phyloP scores from a whole-genome alignment of 805 yeast genomes.

The Wickerhamomyces rabaulensis region DNA sequence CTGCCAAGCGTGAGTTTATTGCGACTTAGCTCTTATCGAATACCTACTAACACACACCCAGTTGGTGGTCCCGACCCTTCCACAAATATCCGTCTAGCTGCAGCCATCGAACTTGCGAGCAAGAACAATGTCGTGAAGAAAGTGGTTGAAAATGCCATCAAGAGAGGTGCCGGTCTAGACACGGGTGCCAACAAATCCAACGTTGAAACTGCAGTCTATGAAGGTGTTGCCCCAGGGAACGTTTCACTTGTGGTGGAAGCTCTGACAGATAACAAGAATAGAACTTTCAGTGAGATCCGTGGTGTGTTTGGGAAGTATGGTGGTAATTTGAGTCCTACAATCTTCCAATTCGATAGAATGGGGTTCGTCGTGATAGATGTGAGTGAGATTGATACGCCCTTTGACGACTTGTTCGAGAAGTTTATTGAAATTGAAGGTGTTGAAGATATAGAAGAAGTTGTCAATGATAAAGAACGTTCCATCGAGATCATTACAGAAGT shows the following conservation, averaged over 20 bases:
- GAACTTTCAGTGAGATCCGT: slow-evolving; percentile 73
- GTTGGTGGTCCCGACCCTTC: slow-evolving; percentile 64
- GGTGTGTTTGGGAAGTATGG: slow-evolving; percentile 68
- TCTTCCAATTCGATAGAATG: slow-evolving; percentile 68
- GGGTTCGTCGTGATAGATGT: slow-evolving; percentile 62
- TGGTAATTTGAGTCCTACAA: slow-evolving; percentile 70
- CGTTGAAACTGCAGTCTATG: slow-evolving; percentile 62
- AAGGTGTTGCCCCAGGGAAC: slow-evolving; percentile 92
- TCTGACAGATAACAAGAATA: slow-evolving; percentile 79
- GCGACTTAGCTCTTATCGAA: background rate
- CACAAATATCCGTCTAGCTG: slow-evolving; percentile 54
- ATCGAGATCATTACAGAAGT: slow-evolving; percentile 60
- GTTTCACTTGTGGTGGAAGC: slow-evolving; percentile 83
- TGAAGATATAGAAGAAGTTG: slow-evolving; percentile 62
- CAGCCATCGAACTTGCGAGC: slow-evolving; percentile 74
- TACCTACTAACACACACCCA: slow-evolving; percentile 3
- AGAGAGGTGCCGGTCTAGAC: slow-evolving; percentile 72
- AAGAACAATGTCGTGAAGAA: slow-evolving; percentile 74
- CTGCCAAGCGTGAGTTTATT: slow-evolving; percentile 44
- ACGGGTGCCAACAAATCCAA: slow-evolving; percentile 38
- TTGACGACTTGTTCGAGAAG: slow-evolving; percentile 70
- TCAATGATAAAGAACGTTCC: slow-evolving; percentile 22
- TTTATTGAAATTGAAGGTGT: slow-evolving; percentile 69
- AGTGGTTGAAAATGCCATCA: slow-evolving; percentile 82
- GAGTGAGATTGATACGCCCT: slow-evolving; percentile 26